Percentiles rank a stretch among this genome's conserved stretches.
phyloP scores from a whole-genome alignment of 352 stramenopile species.

The Globisporangium nodosum region DNA sequence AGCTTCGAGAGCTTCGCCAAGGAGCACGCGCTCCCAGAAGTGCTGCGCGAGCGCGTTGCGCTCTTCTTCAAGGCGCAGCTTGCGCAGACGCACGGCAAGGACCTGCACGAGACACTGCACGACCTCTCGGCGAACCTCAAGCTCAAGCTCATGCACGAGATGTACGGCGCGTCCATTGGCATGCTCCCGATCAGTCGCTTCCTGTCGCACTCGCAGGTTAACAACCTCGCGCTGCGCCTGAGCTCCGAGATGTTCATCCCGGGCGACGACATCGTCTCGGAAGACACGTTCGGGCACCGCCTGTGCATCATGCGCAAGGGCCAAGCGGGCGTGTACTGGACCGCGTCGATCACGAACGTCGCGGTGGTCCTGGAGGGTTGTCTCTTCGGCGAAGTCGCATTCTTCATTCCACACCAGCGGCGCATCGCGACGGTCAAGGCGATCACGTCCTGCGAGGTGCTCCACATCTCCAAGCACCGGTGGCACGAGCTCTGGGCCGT shows the following conservation, averaged over 20 bases:
- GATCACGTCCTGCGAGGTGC: slow-evolving; percentile 51
- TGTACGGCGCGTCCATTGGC: slow-evolving; percentile 50
- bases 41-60: slow-evolving; percentile 39
- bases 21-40: slow-evolving; percentile 39
- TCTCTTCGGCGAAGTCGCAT: slow-evolving; percentile 64
- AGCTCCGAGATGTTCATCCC: slow-evolving; percentile 65
- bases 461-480: slow-evolving; percentile 51
- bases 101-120: slow-evolving; percentile 42
- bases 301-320: slow-evolving; percentile 61
- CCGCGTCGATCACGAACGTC: slow-evolving; percentile 39
- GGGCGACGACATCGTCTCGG: slow-evolving; percentile 51
- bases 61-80: slow-evolving; percentile 63
- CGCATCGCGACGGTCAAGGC: slow-evolving; percentile 58
- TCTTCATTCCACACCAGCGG: slow-evolving; percentile 57
- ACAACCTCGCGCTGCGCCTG: slow-evolving; percentile 60
- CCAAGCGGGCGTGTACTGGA: slow-evolving; percentile 49
- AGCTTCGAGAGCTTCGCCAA: slow-evolving; percentile 76
- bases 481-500: slow-evolving; percentile 60
- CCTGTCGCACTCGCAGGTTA: slow-evolving; percentile 48
- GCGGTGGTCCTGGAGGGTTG: slow-evolving; percentile 52
- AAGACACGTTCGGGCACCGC: slow-evolving; percentile 48
- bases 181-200: slow-evolving; percentile 53
- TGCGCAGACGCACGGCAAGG: slow-evolving; percentile 37
- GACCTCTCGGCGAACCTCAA: slow-evolving; percentile 65
- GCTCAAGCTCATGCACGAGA: slow-evolving; percentile 69